These are phyloP conservation scores for Colletotrichum salicis DNA, from an alignment of 2,329 filamentous ascomycete species.

Conservation along the genomic window DNA sequence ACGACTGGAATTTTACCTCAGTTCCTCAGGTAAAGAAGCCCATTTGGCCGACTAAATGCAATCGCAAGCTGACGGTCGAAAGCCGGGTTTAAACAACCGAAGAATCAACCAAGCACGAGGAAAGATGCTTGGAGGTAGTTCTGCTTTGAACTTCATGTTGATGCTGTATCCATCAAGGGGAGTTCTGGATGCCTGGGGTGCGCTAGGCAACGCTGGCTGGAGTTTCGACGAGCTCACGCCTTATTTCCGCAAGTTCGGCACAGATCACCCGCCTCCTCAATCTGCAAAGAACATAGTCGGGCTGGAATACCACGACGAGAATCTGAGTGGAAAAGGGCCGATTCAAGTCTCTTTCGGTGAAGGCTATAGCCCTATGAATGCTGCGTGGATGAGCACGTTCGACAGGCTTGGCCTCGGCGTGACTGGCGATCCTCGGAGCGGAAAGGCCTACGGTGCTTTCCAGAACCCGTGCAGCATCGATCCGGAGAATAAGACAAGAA, in stretches of 20 bases:
- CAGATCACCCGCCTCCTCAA: constrained; percentile 42
- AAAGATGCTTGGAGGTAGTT: constrained; percentile 39
- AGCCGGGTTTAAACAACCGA: constrained; percentile 38
- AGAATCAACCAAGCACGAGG: constrained; percentile 40
- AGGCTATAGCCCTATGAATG: constrained; percentile 44
- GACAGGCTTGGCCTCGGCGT: constrained; percentile 45
- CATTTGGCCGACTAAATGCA: too few species aligned
- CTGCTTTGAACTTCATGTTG: constrained; percentile 40
- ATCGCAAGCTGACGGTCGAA: neutral
- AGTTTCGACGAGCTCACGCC: constrained; percentile 42
- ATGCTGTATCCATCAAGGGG: constrained; percentile 31
- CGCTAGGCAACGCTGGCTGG: constrained; percentile 43
- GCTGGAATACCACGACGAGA: constrained; percentile 47
- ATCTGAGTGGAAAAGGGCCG: constrained; percentile 46
- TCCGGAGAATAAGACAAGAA: constrained; percentile 44
- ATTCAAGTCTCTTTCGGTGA: constrained; percentile 50
- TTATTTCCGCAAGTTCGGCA: constrained; percentile 46
- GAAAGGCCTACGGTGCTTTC: constrained; percentile 46
- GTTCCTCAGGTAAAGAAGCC: constrained; percentile 23
- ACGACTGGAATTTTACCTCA: constrained; percentile 41
- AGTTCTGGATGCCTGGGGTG: constrained; percentile 41
- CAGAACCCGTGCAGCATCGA: constrained; percentile 46
- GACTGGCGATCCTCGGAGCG: constrained; percentile 46
- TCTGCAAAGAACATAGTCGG: constrained; percentile 42
- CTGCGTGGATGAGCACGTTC: constrained; percentile 51